Evolutionary conservation across 1,139 yeast genomes (phyloP), one percentile per base, ranked within the genome.

Genomic region (Geotrichum phurueaensis): DNA sequence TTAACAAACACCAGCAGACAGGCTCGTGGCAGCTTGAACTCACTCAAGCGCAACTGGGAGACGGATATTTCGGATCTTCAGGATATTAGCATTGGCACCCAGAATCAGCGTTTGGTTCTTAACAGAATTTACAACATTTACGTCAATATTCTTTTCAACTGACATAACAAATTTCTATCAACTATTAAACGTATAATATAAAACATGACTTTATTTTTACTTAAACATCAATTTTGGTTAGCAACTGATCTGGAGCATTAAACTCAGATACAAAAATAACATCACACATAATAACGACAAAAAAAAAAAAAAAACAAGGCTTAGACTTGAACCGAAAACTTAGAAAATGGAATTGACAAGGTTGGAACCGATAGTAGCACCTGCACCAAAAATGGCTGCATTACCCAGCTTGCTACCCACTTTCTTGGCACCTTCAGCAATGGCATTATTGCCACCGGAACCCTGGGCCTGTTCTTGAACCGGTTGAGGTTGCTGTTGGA

Each of bases 331-430:
- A 33, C n/a, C 2, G 5, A 7, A 39, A 39, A 10, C 29, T 59
- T 80, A 89, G 68, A 91, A 88, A 64, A 92, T 91, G 53, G 90
- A 83, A 76, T 92, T 87, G 64, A 94, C 90, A 60, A 94, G 66
- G 70, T 92, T 94, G 58, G 92, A 81, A 69, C 98, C 98, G 61
- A 92, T 79, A 1, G 97, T 87, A 53, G 98, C 97, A 79, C 98
- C 99, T 18, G 97, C 98, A 75, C 97, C 98, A 68, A 90, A 92
- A 62, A 92, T 84, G 39, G 96, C 96, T 6, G 97, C 97, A 68
- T 90, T 86, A 60, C 97, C 97, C 60, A 92, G 77, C 75, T 89
- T 87, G 62, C 88, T 80, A 22, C 97, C 97, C 68, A 89, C 84
- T 71, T 82, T 86, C 73, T 82, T 84, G 60, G 87, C 71, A 9